A percentile compares a stretch with the other conserved stretches of the same genome.
Evolutionary conservation across 805 yeast species (phyloP).

Genomic region (Zygoascus tannicola): DNA sequence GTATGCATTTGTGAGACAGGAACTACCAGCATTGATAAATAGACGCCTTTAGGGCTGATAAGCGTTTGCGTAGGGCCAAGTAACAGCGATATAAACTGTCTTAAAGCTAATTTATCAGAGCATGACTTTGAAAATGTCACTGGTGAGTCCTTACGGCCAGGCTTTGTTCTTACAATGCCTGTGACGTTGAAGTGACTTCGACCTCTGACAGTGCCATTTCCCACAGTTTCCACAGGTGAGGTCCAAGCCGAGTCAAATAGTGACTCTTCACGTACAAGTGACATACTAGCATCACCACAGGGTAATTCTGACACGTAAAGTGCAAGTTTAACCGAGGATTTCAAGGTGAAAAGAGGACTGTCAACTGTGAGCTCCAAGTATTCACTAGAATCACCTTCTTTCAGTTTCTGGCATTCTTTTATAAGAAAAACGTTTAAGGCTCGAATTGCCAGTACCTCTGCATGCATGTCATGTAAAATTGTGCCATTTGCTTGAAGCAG

Average conservation of each 20-base stretch:
- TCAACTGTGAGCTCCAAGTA: not conserved
- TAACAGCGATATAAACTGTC: constrained; percentile 39
- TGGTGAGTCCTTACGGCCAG: constrained; percentile 77
- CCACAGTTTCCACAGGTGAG: constrained; percentile 9
- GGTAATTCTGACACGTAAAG: constrained; percentile 70
- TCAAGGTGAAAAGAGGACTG: not conserved
- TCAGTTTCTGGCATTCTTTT: constrained; percentile 34
- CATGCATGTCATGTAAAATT: constrained; percentile 81
- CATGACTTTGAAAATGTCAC: constrained; percentile 74
- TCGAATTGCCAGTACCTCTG: constrained; percentile 70
- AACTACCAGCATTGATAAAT: constrained; percentile 21
- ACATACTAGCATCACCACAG: constrained; percentile 85
- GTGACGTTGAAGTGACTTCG: constrained; percentile 43
- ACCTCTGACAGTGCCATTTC: constrained; percentile 41
- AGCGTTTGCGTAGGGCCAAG: constrained; percentile 21
- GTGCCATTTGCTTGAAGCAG: constrained; percentile 44
- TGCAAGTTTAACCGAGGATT: constrained; percentile 35
- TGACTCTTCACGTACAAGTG: constrained; percentile 25
- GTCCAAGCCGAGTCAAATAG: constrained; percentile 15
- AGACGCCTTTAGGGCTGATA: constrained; percentile 18
- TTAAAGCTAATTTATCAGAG: constrained; percentile 67
- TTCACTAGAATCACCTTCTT: constrained; percentile 9
- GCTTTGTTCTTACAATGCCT: constrained; percentile 82
- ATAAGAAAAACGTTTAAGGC: constrained; percentile 56
- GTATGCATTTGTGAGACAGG: constrained; percentile 17